These are phyloP conservation scores for Hyphodiscus sp. DNA, from an alignment of 2,329 filamentous ascomycete genomes.

Conservation along the genomic window DNA sequence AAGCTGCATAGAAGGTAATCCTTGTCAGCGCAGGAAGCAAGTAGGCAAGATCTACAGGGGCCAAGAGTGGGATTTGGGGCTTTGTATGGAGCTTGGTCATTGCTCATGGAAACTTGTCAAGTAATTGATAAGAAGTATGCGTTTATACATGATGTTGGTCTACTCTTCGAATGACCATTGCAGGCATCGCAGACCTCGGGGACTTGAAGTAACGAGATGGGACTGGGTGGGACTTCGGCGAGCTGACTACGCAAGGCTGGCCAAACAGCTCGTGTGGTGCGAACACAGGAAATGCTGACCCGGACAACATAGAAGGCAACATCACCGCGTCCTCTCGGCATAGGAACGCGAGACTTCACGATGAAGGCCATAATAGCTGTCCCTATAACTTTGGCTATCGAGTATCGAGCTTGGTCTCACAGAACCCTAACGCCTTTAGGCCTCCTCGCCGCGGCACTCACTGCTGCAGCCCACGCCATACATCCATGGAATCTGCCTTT, in stretches of 20 bases:
- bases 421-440: constrained; percentile 75
- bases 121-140: not conserved
- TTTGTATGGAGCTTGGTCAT: not conserved
- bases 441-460: constrained; percentile 63
- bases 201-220: too few relatives aligned
- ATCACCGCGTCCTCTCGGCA: not conserved
- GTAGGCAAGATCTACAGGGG: not conserved
- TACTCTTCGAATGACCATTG: too few relatives aligned
- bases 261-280: too few relatives aligned
- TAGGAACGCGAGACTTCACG: not conserved
- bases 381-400: constrained; percentile 52
- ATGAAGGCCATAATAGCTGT: constrained; percentile 55
- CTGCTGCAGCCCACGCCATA: constrained; percentile 74
- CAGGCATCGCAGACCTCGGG: too few relatives aligned
- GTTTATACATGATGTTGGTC: too few relatives aligned
- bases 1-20: too few relatives aligned
- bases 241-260: too few relatives aligned
- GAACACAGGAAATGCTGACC: too few relatives aligned
- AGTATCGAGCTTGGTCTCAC: constrained; percentile 61
- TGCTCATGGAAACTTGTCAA: not conserved
- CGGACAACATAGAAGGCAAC: too few relatives aligned
- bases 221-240: too few relatives aligned
- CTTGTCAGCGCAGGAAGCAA: not conserved
- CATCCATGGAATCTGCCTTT: constrained; percentile 96
- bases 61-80: not conserved